phyloP scores from a whole-genome alignment of 208 protist species.

The Zelonia costaricensis region DNA sequence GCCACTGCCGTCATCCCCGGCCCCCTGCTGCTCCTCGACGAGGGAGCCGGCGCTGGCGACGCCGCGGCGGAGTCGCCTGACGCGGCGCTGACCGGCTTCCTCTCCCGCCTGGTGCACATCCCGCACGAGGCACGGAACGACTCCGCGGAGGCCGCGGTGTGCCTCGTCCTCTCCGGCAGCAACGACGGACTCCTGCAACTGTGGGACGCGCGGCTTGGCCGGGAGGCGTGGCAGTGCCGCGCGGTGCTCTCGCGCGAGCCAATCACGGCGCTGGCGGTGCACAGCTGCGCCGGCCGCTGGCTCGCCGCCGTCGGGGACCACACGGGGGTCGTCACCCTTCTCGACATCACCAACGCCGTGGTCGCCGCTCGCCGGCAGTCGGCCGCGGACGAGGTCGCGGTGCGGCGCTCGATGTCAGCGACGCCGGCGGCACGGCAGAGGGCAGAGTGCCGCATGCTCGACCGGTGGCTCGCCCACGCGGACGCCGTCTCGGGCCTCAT shows the following conservation, averaged over 20 bases:
- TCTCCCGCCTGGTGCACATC: slow-evolving; percentile 24
- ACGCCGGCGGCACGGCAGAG: not conserved
- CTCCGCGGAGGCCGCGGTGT: not conserved
- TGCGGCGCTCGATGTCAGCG: not conserved
- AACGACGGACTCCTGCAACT: slow-evolving; percentile 83
- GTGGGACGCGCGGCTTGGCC: slow-evolving; percentile 61
- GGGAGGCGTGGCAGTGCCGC: slow-evolving; percentile 70
- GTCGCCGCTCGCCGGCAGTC: slow-evolving; percentile 6
- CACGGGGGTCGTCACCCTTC: slow-evolving; percentile 41
- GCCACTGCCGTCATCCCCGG: slow-evolving; percentile 68
- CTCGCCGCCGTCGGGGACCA: slow-evolving; percentile 60
- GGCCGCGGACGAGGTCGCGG: not conserved
- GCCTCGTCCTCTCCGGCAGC: slow-evolving; percentile 56
- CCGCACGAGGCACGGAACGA: not conserved
- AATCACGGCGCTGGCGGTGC: slow-evolving; percentile 45
- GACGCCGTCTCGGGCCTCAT: slow-evolving; percentile 49
- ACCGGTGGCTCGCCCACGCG: slow-evolving; percentile 75
- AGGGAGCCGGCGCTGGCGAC: not conserved
- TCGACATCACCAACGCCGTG: slow-evolving; percentile 52
- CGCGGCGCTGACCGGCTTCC: slow-evolving; percentile 20
- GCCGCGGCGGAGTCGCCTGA: slow-evolving; percentile 3
- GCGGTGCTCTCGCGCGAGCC: slow-evolving; percentile 54
- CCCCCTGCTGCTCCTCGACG: slow-evolving; percentile 26
- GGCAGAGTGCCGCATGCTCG: slow-evolving; percentile 41
- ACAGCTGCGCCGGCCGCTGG: slow-evolving; percentile 3